A percentile compares a stretch with the other conserved stretches of the same genome.
These are phyloP conservation scores for Carex myosuroides DNA, from an alignment of 176 grass and related monocot species.

Conservation along the genomic window DNA sequence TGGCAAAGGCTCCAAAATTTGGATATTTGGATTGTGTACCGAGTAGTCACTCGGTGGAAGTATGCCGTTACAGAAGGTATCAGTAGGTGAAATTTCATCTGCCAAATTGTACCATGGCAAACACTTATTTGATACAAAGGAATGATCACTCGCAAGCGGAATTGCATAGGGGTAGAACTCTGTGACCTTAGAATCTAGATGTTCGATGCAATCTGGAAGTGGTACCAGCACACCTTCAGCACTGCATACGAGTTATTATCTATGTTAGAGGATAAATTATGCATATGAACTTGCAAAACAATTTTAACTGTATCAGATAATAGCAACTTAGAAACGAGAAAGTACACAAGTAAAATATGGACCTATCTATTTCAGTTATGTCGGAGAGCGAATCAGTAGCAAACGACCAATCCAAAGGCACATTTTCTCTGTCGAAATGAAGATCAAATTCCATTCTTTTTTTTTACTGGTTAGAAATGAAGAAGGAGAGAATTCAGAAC, in stretches of 20 bases:
- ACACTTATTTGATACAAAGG: background rate
- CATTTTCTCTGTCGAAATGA: background rate
- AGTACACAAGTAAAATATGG: background rate
- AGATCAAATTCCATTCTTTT: constrained; percentile 15
- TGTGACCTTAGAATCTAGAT: background rate
- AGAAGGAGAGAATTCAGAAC: no score
- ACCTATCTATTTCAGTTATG: constrained; percentile 11
- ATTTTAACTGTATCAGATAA: background rate
- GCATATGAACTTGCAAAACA: background rate
- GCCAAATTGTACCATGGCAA: background rate
- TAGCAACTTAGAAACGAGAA: background rate
- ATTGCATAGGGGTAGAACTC: background rate
- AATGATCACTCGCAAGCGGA: background rate
- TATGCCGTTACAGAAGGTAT: background rate
- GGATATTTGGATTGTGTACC: background rate
- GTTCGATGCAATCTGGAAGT: constrained; percentile 2
- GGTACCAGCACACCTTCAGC: background rate
- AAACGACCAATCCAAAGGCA: constrained; percentile 15
- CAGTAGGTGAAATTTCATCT: background rate
- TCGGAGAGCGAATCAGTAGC: background rate
- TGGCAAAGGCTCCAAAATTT: background rate
- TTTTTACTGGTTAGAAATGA: no score
- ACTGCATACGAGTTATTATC: constrained; percentile 7
- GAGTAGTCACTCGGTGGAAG: background rate
- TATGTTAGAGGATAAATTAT: background rate